Evolutionary conservation across 495 filamentous ascomycete genomes (phyloP).

Genomic region (Aspergillus ostianus): DNA sequence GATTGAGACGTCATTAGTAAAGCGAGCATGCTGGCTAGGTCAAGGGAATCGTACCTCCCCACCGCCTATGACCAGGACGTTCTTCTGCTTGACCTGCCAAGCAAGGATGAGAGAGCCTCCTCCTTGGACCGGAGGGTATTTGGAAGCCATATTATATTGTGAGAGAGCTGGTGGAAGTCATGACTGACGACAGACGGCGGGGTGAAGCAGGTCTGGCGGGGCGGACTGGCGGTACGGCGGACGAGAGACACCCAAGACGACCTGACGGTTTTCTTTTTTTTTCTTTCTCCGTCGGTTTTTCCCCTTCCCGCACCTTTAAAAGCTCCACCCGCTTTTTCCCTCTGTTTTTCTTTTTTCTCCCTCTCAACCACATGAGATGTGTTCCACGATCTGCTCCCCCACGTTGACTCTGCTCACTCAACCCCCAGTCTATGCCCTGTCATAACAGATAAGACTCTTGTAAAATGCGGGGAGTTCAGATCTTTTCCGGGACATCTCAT

Average conservation of each 20-base stretch:
- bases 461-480: constrained; percentile 65
- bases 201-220: no score
- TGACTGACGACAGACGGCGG: no score
- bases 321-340: constrained; percentile 4
- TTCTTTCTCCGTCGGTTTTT: constrained; percentile 9
- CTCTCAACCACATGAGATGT: constrained; percentile 17
- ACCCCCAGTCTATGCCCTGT: constrained; percentile 20
- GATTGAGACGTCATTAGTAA: constrained; percentile 14
- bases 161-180: no score
- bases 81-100: constrained; percentile 86
- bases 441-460: constrained; percentile 11
- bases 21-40: not conserved
- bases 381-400: constrained; percentile 13
- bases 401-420: constrained; percentile 11
- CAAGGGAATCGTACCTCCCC: constrained; percentile 66
- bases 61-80: constrained; percentile 84
- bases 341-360: constrained; percentile 3
- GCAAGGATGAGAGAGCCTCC: constrained; percentile 91
- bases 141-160: constrained; percentile 48
- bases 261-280: constrained; percentile 9
- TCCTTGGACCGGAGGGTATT: constrained; percentile 78
- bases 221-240: not conserved
- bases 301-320: not conserved
- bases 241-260: not conserved
- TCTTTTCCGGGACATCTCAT: constrained; percentile 71